Evolutionary conservation across 2,329 filamentous ascomycete genomes (phyloP).

Genomic region (Uncinocarpus reesii): DNA sequence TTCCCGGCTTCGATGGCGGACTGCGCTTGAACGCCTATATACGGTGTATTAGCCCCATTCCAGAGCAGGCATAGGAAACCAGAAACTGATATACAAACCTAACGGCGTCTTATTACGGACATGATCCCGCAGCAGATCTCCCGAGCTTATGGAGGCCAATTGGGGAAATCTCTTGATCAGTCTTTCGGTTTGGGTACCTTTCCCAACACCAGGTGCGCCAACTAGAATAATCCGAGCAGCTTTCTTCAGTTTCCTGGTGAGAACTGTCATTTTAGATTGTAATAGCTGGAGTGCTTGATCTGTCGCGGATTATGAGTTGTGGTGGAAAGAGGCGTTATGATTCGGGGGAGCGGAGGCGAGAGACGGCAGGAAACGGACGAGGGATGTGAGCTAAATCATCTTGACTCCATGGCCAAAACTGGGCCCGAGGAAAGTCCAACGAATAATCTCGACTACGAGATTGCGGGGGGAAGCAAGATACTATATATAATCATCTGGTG

Average conservation of each 20-base stretch:
- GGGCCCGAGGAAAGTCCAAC: background rate
- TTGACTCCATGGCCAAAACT: background rate
- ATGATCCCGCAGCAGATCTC: conserved; percentile 84
- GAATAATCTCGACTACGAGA: background rate
- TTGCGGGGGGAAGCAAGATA: too few relatives aligned
- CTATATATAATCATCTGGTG: too few relatives aligned
- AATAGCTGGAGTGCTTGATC: background rate
- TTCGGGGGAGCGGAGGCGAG: conserved; percentile 4
- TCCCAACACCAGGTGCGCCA: conserved; percentile 91
- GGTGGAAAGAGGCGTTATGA: background rate
- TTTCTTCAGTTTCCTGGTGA: conserved; percentile 50
- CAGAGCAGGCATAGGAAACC: background rate
- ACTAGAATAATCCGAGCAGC: conserved; percentile 91
- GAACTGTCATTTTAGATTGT: conserved; percentile 8
- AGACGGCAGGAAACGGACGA: background rate
- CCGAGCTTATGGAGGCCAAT: conserved; percentile 82
- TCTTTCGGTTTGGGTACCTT: conserved; percentile 89
- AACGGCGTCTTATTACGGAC: conserved; percentile 78
- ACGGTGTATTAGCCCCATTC: conserved; percentile 14
- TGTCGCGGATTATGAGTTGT: background rate
- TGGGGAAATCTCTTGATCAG: conserved; percentile 79
- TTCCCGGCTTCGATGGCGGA: conserved; percentile 75
- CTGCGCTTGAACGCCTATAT: conserved; percentile 77
- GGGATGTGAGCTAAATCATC: conserved; percentile 7
- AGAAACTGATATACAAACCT: conserved; percentile 43